Conservation (phyloP, 208 protist genomes). For the Paratrypanosoma confusum region DNA sequence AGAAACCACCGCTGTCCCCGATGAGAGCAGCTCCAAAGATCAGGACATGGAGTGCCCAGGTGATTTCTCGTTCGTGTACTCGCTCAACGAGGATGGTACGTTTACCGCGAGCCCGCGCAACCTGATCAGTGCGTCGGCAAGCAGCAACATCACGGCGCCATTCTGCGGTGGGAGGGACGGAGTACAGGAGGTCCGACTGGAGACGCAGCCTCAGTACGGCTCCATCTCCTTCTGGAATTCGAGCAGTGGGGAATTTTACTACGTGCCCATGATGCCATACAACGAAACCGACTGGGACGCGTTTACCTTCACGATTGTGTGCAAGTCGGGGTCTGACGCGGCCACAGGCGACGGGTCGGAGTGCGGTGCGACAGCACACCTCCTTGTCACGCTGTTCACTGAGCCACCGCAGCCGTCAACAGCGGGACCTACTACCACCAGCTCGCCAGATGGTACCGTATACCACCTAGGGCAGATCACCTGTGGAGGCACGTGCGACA, state of each 20-base stretch:
- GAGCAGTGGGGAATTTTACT: constrained; percentile 30
- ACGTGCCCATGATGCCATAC: too few species aligned
- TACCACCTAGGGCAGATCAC: constrained; percentile 56
- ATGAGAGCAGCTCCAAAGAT: background rate
- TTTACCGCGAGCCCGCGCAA: constrained; percentile 14
- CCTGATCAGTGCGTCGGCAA: constrained; percentile 5
- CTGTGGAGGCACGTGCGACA: constrained; percentile 73
- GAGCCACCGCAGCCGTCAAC: background rate
- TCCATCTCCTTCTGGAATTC: constrained; percentile 8
- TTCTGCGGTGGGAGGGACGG: too few species aligned
- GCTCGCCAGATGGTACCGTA: constrained; percentile 10
- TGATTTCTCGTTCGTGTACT: constrained; percentile 20
- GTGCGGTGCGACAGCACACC: too few species aligned
- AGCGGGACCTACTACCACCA: constrained; percentile 5
- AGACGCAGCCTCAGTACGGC: too few species aligned
- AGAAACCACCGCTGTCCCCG: background rate
- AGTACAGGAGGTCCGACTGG: too few species aligned
- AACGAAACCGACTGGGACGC: too few species aligned
- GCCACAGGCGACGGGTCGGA: too few species aligned
- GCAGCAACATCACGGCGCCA: too few species aligned
- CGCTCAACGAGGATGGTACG: constrained; percentile 22
- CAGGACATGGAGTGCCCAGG: constrained; percentile 18
- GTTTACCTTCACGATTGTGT: constrained; percentile 12
- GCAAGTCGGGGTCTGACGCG: too few species aligned
- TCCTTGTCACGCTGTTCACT: too few species aligned